phyloP scores from a whole-genome alignment of 1,284 basidiomycete species.

The Mycosarcoma maydis region DNA sequence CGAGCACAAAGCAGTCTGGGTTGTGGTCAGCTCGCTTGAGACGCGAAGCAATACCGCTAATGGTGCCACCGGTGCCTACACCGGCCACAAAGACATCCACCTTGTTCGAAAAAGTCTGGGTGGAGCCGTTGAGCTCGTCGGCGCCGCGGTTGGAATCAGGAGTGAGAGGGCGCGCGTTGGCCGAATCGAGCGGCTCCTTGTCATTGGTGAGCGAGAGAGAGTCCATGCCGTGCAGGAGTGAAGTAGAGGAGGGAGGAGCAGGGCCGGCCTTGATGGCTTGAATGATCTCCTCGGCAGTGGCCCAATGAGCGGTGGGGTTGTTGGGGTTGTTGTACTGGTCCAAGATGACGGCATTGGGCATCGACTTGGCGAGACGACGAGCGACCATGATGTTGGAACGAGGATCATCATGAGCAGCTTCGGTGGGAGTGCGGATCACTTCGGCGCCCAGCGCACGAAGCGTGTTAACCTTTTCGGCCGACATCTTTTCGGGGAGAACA shows the following conservation, averaged over 20 bases:
- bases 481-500: constrained; percentile 93
- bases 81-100: constrained; percentile 87
- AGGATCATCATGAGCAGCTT: constrained; percentile 83
- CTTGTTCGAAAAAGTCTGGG: constrained; percentile 36
- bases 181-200: constrained; percentile 18
- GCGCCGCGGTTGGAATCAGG: constrained; percentile 46
- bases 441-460: constrained; percentile 90
- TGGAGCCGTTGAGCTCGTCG: constrained; percentile 31
- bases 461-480: constrained; percentile 90
- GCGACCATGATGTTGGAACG: constrained; percentile 92
- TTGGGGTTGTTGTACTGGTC: constrained; percentile 81
- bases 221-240: constrained; percentile 24
- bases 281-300: constrained; percentile 62
- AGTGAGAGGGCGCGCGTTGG: constrained; percentile 36
- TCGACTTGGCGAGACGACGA: constrained; percentile 78
- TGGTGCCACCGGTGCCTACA: constrained; percentile 93
- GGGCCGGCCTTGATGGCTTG: constrained; percentile 78
- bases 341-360: constrained; percentile 86
- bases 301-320: constrained; percentile 68
- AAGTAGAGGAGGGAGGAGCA: constrained; percentile 55
- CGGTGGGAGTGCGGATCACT: constrained; percentile 92
- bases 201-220: constrained; percentile 68
- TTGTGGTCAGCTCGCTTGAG: constrained; percentile 70
- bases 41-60: constrained; percentile 85
- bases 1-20: constrained; percentile 73